Evolutionary conservation across 805 yeast species (phyloP).

Genomic region (Wickerhamomyces sydowiorum): DNA sequence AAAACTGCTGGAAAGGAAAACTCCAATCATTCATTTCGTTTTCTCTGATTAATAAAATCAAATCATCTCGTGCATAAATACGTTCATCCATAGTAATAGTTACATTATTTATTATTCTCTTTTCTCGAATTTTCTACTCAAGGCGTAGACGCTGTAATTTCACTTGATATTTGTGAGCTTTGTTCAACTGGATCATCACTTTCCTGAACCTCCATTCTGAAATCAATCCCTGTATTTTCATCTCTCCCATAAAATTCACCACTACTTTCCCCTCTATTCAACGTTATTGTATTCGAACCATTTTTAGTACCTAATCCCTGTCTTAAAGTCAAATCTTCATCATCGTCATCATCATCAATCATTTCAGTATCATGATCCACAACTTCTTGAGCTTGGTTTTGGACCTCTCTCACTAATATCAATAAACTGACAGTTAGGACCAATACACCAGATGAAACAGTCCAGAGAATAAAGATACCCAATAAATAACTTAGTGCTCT

Average conservation of each 20-base stretch:
- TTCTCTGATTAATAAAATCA: too few relatives aligned
- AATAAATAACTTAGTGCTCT: constrained; percentile 16
- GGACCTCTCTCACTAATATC: constrained; percentile 9
- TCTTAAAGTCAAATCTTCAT: background rate
- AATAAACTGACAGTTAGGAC: constrained; percentile 14
- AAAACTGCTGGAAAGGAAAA: too few relatives aligned
- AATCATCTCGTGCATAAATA: too few relatives aligned
- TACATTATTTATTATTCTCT: background rate
- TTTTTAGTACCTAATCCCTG: background rate
- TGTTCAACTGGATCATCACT: background rate
- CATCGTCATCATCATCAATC: constrained; percentile 2
- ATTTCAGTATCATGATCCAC: background rate
- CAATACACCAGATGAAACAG: constrained; percentile 8
- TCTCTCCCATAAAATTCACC: constrained; percentile 1
- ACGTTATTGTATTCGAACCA: background rate
- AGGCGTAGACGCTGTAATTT: background rate
- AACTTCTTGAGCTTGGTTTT: background rate
- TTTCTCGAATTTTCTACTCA: background rate
- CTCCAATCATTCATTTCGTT: too few relatives aligned
- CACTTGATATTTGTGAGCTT: background rate
- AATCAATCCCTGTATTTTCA: background rate
- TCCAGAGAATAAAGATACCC: constrained; percentile 16
- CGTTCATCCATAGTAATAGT: too few relatives aligned
- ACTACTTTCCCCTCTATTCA: background rate
- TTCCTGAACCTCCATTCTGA: constrained; percentile 1